These are phyloP conservation scores for Zoysia japonica DNA, from an alignment of 176 grass and related monocot species.

Conservation along the genomic window DNA sequence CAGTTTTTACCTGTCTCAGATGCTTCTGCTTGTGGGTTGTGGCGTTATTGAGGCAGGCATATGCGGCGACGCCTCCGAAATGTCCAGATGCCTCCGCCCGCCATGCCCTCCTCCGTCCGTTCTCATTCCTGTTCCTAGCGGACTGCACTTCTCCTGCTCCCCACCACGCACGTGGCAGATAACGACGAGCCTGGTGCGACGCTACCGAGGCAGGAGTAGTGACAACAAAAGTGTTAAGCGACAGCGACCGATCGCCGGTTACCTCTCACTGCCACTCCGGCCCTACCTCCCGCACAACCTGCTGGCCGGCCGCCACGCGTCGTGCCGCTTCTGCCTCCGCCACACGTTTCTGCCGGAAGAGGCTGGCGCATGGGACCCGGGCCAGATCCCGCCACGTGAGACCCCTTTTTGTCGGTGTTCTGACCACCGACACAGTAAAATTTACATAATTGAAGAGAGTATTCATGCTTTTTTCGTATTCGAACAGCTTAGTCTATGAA, in stretches of 20 bases:
- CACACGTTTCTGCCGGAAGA: not conserved
- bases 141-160: not conserved
- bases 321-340: not conserved
- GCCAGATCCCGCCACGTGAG: conserved; percentile 4
- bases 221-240: conserved; percentile 23
- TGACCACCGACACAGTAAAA: too few species aligned
- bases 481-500: too few species aligned
- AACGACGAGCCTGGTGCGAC: not conserved
- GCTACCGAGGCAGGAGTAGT: not conserved
- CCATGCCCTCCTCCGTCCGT: not conserved
- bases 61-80: conserved; percentile 24
- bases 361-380: not conserved
- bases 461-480: too few species aligned
- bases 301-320: conserved; percentile 17
- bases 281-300: not conserved
- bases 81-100: conserved; percentile 17
- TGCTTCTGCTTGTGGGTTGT: too few species aligned
- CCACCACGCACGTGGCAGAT: not conserved
- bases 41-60: not conserved
- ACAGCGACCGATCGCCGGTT: not conserved
- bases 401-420: not conserved
- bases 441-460: too few species aligned
- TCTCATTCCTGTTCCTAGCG: not conserved
- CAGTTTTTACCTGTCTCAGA: too few species aligned
- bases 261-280: not conserved